phyloP scores from a whole-genome alignment of 2,329 filamentous ascomycete species.

The Penicillium hesseltinei region DNA sequence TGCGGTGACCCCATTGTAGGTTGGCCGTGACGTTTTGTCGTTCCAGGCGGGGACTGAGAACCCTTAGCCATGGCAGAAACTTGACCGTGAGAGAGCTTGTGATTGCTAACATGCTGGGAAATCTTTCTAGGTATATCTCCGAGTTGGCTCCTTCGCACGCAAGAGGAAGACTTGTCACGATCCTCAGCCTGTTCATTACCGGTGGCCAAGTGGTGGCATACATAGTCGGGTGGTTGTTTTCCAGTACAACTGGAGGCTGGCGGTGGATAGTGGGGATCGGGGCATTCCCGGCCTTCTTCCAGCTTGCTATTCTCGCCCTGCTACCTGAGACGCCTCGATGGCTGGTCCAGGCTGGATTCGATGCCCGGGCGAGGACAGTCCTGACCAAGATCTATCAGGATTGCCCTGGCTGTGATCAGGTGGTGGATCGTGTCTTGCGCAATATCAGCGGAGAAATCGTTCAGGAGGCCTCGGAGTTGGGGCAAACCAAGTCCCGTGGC shows the following conservation, averaged over 20 bases:
- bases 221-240: slow-evolving; percentile 73
- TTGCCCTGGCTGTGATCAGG: slow-evolving; percentile 42
- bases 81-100: not conserved
- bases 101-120: slow-evolving; percentile 3
- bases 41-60: not conserved
- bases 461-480: slow-evolving; percentile 59
- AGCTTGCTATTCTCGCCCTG: slow-evolving; percentile 64
- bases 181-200: slow-evolving; percentile 80
- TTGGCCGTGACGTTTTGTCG: slow-evolving; percentile 6
- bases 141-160: slow-evolving; percentile 76
- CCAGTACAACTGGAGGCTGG: slow-evolving; percentile 66
- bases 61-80: not conserved
- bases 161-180: slow-evolving; percentile 76
- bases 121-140: slow-evolving; percentile 64
- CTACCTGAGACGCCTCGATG: slow-evolving; percentile 90
- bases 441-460: slow-evolving; percentile 72
- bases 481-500: slow-evolving; percentile 20
- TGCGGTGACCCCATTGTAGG: slow-evolving; percentile 73
- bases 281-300: slow-evolving; percentile 70
- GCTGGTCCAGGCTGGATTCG: slow-evolving; percentile 69
- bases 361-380: slow-evolving; percentile 62
- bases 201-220: slow-evolving; percentile 88
- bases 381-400: slow-evolving; percentile 63
- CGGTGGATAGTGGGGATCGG: slow-evolving; percentile 89
- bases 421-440: slow-evolving; percentile 61